Evolutionary conservation across 768 basidiomycete genomes (phyloP).

Genomic region (Clitopilus passeckerianus): DNA sequence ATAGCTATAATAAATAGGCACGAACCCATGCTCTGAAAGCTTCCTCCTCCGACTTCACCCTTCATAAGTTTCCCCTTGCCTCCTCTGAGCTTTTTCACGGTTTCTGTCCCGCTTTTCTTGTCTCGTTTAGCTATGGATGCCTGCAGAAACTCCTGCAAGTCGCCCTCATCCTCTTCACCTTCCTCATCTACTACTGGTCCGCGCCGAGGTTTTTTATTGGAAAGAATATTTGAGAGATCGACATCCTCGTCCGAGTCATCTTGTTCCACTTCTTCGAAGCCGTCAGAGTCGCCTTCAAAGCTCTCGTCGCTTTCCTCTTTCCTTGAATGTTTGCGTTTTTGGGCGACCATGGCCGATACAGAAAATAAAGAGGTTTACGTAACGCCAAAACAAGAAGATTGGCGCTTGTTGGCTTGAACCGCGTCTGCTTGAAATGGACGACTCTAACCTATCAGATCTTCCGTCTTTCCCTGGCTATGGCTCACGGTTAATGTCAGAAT

Average conservation of each 20-base stretch:
- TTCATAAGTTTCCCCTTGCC: constrained; percentile 65
- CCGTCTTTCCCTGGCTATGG: constrained; percentile 9
- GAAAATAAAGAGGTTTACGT: background rate
- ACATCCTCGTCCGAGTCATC: constrained; percentile 17
- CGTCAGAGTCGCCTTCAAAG: constrained; percentile 26
- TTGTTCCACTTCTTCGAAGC: constrained; percentile 19
- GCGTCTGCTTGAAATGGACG: background rate
- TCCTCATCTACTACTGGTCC: constrained; percentile 12
- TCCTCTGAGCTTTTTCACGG: constrained; percentile 69
- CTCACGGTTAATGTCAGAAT: constrained; percentile 26
- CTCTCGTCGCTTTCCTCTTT: constrained; percentile 29
- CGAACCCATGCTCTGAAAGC: constrained; percentile 94
- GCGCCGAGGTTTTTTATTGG: constrained; percentile 33
- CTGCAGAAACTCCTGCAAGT: constrained; percentile 60
- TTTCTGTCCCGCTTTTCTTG: constrained; percentile 67
- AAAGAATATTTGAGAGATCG: background rate
- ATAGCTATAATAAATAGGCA: constrained; percentile 10
- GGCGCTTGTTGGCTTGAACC: background rate
- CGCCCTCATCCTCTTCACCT: constrained; percentile 42
- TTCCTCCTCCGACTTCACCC: constrained; percentile 85
- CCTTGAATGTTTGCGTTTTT: constrained; percentile 37
- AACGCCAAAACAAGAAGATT: background rate
- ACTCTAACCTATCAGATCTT: background rate
- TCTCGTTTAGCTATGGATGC: constrained; percentile 69
- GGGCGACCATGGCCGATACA: constrained; percentile 33